Conservation (phyloP, 164 flowering plant genomes). For the Berberis thunbergii region DNA sequence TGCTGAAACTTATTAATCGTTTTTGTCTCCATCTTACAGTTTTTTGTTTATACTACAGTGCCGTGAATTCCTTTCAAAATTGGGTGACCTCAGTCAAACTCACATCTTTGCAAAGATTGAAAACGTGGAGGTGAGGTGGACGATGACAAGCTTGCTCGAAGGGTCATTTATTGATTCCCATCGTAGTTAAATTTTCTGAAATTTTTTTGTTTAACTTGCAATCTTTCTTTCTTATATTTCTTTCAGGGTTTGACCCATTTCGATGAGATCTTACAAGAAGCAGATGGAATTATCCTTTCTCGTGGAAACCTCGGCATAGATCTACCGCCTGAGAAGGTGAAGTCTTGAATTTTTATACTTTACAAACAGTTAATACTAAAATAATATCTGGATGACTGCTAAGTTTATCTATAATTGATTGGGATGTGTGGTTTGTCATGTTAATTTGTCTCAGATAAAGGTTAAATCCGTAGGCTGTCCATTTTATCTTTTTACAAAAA, state of each 20-base stretch:
- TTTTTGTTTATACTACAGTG: conserved; percentile 38
- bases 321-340: conserved; percentile 81
- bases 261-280: conserved; percentile 71
- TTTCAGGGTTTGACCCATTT: conserved; percentile 59
- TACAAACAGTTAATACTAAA: no score
- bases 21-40: not conserved
- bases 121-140: conserved; percentile 26
- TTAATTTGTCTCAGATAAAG: no score
- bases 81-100: conserved; percentile 77
- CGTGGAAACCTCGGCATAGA: conserved; percentile 79
- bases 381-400: no score
- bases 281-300: conserved; percentile 66
- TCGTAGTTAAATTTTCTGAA: no score
- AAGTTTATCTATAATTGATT: no score
- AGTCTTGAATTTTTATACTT: conserved; percentile 2
- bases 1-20: not conserved
- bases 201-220: not conserved
- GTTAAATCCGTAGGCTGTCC: no score
- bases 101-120: conserved; percentile 93
- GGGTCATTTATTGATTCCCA: no score
- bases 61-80: conserved; percentile 66
- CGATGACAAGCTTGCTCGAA: not conserved
- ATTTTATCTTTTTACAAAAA: no score
- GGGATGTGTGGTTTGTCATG: no score
- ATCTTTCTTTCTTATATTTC: not conserved